Evolutionary conservation across 1,284 basidiomycete genomes (phyloP).

Genomic region (Sanguinoderma infundibulare): DNA sequence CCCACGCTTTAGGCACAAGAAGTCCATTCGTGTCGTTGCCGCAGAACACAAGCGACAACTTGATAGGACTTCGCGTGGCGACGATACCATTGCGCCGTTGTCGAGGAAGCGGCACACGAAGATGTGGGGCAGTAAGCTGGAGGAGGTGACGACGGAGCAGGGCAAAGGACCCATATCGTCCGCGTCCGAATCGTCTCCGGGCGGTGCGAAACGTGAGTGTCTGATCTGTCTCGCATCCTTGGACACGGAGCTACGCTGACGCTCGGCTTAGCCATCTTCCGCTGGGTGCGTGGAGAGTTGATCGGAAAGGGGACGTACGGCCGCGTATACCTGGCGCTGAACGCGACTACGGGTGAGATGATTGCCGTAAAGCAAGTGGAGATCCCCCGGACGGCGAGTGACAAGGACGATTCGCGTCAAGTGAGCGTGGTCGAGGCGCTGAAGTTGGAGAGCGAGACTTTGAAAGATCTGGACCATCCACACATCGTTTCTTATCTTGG

Average conservation of each 20-base stretch:
- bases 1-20: constrained; percentile 63
- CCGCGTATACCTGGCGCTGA: constrained; percentile 94
- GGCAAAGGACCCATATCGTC: constrained; percentile 51
- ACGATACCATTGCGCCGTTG: constrained; percentile 53
- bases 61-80: constrained; percentile 60
- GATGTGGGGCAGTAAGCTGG: constrained; percentile 92
- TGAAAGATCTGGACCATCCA: constrained; percentile 96
- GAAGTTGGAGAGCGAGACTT: constrained; percentile 92
- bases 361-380: constrained; percentile 99
- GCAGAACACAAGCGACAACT: constrained; percentile 77
- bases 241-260: background rate
- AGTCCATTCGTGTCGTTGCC: constrained; percentile 93
- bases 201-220: constrained; percentile 63
- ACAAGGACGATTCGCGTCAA: constrained; percentile 89
- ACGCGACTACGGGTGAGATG: constrained; percentile 99
- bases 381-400: constrained; percentile 87
- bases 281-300: constrained; percentile 97
- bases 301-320: constrained; percentile 98
- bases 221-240: constrained; percentile 13
- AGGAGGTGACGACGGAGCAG: constrained; percentile 87
- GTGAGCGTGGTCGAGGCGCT: constrained; percentile 88
- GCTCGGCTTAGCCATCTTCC: constrained; percentile 77
- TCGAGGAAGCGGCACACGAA: constrained; percentile 89
- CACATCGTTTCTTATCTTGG: constrained; percentile 98
- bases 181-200: constrained; percentile 57